Conservation (phyloP, 495 filamentous ascomycete genomes). For the Talaromyces adpressus region DNA sequence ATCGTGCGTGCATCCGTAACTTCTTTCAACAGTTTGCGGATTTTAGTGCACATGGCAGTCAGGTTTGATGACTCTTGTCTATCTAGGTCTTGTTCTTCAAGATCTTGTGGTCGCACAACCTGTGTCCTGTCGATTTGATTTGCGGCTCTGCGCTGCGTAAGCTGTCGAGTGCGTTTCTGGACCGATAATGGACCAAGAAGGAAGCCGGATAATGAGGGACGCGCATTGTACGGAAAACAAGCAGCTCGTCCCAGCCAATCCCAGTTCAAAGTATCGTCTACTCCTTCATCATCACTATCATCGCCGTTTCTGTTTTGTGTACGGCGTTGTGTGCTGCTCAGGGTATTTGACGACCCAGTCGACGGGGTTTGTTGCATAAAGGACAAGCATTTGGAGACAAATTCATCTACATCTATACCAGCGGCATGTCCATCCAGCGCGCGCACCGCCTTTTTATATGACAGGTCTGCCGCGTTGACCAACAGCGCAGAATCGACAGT, state of each 20-base stretch:
- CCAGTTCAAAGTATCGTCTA: slow-evolving; percentile 82
- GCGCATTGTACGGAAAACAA: slow-evolving; percentile 60
- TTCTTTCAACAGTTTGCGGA: slow-evolving; percentile 40
- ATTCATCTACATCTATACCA: slow-evolving; percentile 86
- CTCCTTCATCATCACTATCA: slow-evolving; percentile 55
- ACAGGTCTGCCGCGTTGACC: slow-evolving; percentile 69
- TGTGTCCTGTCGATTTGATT: slow-evolving; percentile 56
- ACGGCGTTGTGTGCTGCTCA: slow-evolving; percentile 24
- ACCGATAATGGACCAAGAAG: slow-evolving; percentile 84
- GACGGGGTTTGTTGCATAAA: slow-evolving; percentile 67
- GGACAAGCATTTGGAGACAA: slow-evolving; percentile 81
- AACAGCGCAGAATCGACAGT: slow-evolving; percentile 82
- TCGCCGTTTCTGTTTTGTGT: slow-evolving; percentile 28
- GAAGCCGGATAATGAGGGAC: slow-evolving; percentile 76
- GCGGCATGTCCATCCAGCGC: slow-evolving; percentile 60
- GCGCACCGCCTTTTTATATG: slow-evolving; percentile 63
- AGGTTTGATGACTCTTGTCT: slow-evolving; percentile 68
- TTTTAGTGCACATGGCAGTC: slow-evolving; percentile 59
- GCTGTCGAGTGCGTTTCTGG: slow-evolving; percentile 69
- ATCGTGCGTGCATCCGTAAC: slow-evolving; percentile 28
- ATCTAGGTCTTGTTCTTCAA: slow-evolving; percentile 63
- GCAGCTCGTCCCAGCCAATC: slow-evolving; percentile 70
- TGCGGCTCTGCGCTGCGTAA: slow-evolving; percentile 56
- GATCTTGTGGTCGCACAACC: slow-evolving; percentile 63
- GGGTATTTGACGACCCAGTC: slow-evolving; percentile 13